Conservation (phyloP, 192 early-diverging fungal species). For the Backusella macrospora region DNA sequence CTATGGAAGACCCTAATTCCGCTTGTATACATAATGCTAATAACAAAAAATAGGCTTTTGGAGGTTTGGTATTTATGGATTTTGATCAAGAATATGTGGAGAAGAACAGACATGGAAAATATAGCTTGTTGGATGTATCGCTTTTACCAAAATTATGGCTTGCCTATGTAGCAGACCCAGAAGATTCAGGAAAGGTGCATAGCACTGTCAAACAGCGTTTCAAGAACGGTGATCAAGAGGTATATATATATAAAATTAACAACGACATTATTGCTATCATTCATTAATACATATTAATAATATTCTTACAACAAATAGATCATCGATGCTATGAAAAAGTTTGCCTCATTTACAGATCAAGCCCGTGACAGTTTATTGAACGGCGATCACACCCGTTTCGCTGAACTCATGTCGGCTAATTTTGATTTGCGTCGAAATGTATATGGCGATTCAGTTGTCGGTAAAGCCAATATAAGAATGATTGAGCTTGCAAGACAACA, state of each 20-base stretch:
- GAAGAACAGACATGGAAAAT: slow-evolving; percentile 51
- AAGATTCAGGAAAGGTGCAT: slow-evolving; percentile 65
- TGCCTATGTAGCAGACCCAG: slow-evolving; percentile 57
- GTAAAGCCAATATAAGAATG: slow-evolving; percentile 52
- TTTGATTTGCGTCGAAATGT: slow-evolving; percentile 52
- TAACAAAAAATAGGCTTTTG: slow-evolving; percentile 31
- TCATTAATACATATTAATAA: background rate
- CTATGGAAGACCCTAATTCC: background rate
- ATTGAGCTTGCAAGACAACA: slow-evolving; percentile 47
- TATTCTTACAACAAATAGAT: slow-evolving; percentile 31
- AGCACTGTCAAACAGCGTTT: slow-evolving; percentile 53
- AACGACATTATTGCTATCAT: background rate
- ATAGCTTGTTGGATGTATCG: slow-evolving; percentile 41
- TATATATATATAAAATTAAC: slow-evolving; percentile 24
- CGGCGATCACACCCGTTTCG: slow-evolving; percentile 38
- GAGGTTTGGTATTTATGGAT: slow-evolving; percentile 67
- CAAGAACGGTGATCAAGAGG: slow-evolving; percentile 54
- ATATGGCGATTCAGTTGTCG: slow-evolving; percentile 57
- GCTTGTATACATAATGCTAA: background rate
- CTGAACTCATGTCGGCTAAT: slow-evolving; percentile 58
- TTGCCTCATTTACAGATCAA: slow-evolving; percentile 46
- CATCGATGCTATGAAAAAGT: slow-evolving; percentile 53
- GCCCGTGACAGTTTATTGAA: slow-evolving; percentile 39
- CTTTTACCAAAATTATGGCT: slow-evolving; percentile 49
- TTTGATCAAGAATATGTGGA: slow-evolving; percentile 56